These are phyloP conservation scores for Dothideomycetes sp. DNA, from an alignment of 2,329 filamentous ascomycete genomes.

Conservation along the genomic window DNA sequence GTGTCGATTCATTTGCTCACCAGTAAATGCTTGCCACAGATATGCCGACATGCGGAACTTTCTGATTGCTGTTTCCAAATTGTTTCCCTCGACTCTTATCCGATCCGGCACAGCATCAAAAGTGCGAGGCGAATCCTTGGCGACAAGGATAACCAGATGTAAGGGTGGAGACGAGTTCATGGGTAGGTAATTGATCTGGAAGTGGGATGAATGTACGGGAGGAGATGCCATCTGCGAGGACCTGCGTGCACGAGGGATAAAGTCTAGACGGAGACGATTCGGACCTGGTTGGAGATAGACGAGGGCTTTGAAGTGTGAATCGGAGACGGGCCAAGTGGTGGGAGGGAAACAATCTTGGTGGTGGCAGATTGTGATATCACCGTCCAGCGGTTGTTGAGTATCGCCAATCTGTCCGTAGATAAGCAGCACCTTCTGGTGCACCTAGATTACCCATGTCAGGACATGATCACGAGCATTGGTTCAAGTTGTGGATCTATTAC, in stretches of 20 bases:
- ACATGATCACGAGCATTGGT: not conserved
- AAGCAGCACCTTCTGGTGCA: conserved; percentile 82
- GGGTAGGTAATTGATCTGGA: conserved; percentile 80
- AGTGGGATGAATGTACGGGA: conserved; percentile 68
- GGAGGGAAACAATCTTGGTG: conserved; percentile 79
- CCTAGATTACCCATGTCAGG: conserved; percentile 43
- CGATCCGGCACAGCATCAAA: conserved; percentile 75
- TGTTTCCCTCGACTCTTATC: conserved; percentile 70
- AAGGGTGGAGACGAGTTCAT: conserved; percentile 70
- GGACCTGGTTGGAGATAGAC: conserved; percentile 85
- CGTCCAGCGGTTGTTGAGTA: conserved; percentile 61
- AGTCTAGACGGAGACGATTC: conserved; percentile 82
- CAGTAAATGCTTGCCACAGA: conserved; percentile 93
- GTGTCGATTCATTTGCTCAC: conserved; percentile 90
- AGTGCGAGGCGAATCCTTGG: conserved; percentile 75
- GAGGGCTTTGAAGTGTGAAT: conserved; percentile 85
- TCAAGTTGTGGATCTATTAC: conserved; percentile 46
- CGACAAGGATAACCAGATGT: conserved; percentile 79
- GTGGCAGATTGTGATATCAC: conserved; percentile 67
- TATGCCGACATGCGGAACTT: conserved; percentile 96
- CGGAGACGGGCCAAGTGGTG: conserved; percentile 75
- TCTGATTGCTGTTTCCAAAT: conserved; percentile 65
- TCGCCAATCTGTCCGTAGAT: conserved; percentile 77
- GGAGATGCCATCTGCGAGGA: conserved; percentile 53
- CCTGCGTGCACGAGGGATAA: conserved; percentile 31